Evolutionary conservation across 257 asterid species (phyloP), one percentile per base, ranked within the genome.

Genomic region (Fraxinus pennsylvanica): DNA sequence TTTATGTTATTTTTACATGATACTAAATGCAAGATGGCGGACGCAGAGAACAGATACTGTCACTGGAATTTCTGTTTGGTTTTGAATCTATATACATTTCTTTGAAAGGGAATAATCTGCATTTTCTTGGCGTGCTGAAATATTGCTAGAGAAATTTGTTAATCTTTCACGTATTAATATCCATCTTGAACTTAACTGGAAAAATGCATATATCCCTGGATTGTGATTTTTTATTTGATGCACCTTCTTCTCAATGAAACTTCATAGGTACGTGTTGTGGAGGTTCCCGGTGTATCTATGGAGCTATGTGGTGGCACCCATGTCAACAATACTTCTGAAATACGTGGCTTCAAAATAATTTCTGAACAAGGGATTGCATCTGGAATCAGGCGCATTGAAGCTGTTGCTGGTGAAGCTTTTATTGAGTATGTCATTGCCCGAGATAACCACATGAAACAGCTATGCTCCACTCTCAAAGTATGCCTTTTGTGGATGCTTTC

Each of bases 241-340:
- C n/a, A 38, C 2, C 59, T 73, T 10, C 67, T 71, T 72, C 67
- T 71, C 68, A 6, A 30, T 25, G 21, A 52, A 77, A 59, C 73
- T 76, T 74, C 74, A 73, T 71, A 93, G 98, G 98, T 94, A 17
- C 97, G 98, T 3, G 99, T 94, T 19, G 97, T 94, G 6, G 99
- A 94, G 82, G 96, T 94, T 78, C 99, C 99, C 25, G 96, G 97
- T 72, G 96, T 94, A 70, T 94, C 99, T 17, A 88, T 94, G 93
- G 99, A 94, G 80, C 89, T 94, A 50, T 94, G 99, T 76, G 99
- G 99, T 74, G 99, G 99, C 38, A 94, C 97, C 79, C 99, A 94
- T 43, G 99, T 92, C 63, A 74, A 79, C 77, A 90, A 81, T 73
- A 94, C 99, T 54, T 80, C 84, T 80, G 97, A 94, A 83, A 88